Evolutionary conservation across 495 filamentous ascomycete genomes (phyloP), one percentile per base, ranked within the genome.

Genomic region (Melanomma pulvis-pyrius): DNA sequence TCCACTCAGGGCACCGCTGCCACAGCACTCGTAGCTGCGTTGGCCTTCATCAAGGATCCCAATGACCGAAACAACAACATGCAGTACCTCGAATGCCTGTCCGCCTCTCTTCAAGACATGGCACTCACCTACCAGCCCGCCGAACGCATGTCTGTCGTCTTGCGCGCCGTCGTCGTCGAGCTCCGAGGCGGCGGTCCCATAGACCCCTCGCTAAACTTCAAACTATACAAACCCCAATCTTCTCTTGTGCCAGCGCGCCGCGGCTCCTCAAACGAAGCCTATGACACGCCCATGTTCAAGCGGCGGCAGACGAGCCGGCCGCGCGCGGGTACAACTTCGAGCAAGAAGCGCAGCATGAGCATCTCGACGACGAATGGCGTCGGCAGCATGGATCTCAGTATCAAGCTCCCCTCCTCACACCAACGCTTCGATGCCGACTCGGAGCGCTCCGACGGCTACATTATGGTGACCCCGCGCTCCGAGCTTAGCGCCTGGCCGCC

Each of bases 21-120:
- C 3, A 78, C 82, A 7, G 82, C 82, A 5, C 71, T 85, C 19
- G 80, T 85, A 51, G 79, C 80, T 5, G 81, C 81, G 1, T 74
- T 83, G 15, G 80, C 77, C 19, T 79, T 81, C 59, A 79, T 83
- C 59, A 80, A 79, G 57, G 79, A 80, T 66, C 61, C 73, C 15
- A 63, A 39, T 17, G 71, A 75, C 63, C 61, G 73, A 1, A 69
- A 53, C 56, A 75, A 75, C 59, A 76, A 75, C 59, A 74, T 75
- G 73, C 73, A 75, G 41, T 75, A 75, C 58, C 71, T 76, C 0
- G 74, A 76, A 59, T 70, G 70, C 21, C 71, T 76, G 4, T 69
- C 70, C 8, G 73, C 61, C 4, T 71, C 74, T 8, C 59, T 76
- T 6, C 65, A 73, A 52, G 73, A 75, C 50, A 75, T 76, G 73